phyloP scores from a whole-genome alignment of 768 basidiomycete species.

The Boletus subparvulus region DNA sequence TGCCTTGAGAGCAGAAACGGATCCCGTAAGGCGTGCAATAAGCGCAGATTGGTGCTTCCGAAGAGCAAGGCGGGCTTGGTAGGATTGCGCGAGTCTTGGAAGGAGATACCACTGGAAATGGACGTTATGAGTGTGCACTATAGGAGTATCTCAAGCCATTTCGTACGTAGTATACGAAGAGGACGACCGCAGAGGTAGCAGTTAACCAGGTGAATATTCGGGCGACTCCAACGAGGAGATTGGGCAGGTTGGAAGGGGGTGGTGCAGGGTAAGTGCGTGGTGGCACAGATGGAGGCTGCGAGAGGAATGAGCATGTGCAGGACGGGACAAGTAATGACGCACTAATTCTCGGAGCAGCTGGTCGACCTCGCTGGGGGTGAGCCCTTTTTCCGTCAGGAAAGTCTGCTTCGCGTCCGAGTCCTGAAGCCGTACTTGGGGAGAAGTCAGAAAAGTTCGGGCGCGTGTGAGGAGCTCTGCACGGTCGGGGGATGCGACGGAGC shows the following conservation, averaged over 20 bases:
- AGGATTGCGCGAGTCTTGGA: conserved; percentile 60
- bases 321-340: conserved; percentile 18
- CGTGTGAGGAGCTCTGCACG: conserved; percentile 48
- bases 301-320: conserved; percentile 6
- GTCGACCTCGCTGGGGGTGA: conserved; percentile 60
- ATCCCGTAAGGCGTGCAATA: conserved; percentile 52
- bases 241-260: conserved; percentile 67
- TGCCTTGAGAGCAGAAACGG: conserved; percentile 54
- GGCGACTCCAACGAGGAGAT: conserved; percentile 58
- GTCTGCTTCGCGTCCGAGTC: conserved; percentile 53
- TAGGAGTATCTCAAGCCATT: not conserved
- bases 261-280: conserved; percentile 72
- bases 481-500: conserved; percentile 14
- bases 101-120: conserved; percentile 60
- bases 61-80: conserved; percentile 60
- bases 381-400: conserved; percentile 71
- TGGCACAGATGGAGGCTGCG: conserved; percentile 51
- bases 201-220: conserved; percentile 66
- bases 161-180: conserved; percentile 68
- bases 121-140: conserved; percentile 8
- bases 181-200: conserved; percentile 57
- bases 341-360: conserved; percentile 58
- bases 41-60: conserved; percentile 59
- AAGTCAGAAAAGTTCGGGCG: conserved; percentile 64
- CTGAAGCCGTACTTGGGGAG: conserved; percentile 63